A percentile compares a stretch with the other conserved stretches of the same genome.
These are phyloP conservation scores for Bromus sterilis DNA, from an alignment of 176 grass and related monocot species.

Conservation along the genomic window DNA sequence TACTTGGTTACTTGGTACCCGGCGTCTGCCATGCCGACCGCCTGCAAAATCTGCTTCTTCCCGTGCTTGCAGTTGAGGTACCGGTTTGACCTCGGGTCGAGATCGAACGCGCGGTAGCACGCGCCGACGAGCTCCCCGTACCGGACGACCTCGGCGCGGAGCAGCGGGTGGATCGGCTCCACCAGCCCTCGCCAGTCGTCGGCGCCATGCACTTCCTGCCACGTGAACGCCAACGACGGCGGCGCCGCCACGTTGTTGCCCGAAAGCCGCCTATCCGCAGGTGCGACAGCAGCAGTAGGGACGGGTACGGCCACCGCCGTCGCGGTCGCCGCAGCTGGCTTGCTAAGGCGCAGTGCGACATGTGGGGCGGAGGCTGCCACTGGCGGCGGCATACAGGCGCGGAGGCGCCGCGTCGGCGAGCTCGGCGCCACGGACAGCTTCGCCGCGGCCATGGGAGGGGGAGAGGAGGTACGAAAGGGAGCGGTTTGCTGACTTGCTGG, in stretches of 20 bases:
- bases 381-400: background rate
- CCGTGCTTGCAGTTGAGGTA: conserved; percentile 77
- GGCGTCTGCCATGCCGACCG: conserved; percentile 39
- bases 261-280: background rate
- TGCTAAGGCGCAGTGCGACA: background rate
- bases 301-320: background rate
- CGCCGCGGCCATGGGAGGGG: background rate
- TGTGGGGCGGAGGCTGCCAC: background rate
- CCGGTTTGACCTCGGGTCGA: conserved; percentile 41
- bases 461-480: background rate
- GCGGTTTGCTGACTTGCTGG: background rate
- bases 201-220: conserved; percentile 55
- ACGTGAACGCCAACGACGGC: conserved; percentile 21
- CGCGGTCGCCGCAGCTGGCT: background rate
- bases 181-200: conserved; percentile 51
- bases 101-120: conserved; percentile 62
- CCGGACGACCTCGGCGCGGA: conserved; percentile 50
- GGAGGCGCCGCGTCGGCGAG: background rate
- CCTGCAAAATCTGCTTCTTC: conserved; percentile 38
- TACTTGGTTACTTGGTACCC: conserved; percentile 68
- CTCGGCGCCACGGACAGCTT: background rate
- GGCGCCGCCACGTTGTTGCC: background rate
- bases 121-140: conserved; percentile 62
- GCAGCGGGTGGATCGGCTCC: conserved; percentile 53
- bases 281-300: background rate